A percentile compares a stretch with the other conserved stretches of the same genome.
These are phyloP conservation scores for Fraxinus sp. DNA, from an alignment of 305 asterid species.

Conservation along the genomic window DNA sequence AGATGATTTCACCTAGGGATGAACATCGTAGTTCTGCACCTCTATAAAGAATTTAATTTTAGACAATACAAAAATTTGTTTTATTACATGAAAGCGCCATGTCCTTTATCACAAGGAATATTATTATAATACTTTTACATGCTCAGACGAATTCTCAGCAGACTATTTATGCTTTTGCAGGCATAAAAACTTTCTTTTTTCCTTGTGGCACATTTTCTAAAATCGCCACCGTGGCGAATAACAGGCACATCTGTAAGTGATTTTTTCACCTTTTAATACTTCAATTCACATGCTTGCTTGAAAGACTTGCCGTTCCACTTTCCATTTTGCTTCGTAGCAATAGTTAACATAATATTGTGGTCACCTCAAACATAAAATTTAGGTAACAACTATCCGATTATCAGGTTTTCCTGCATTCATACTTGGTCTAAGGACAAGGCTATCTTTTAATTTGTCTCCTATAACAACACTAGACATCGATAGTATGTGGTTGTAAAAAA, in stretches of 20 bases:
- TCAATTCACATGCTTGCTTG: background rate
- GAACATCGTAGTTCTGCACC: background rate
- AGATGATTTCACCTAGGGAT: background rate
- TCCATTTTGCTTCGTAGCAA: conserved; percentile 3
- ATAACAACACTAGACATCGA: background rate
- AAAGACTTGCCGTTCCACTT: background rate
- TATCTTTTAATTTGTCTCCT: background rate
- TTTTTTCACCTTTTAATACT: conserved; percentile 11
- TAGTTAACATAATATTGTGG: background rate
- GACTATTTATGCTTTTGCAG: conserved; percentile 42
- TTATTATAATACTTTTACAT: background rate
- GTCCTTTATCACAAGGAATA: background rate
- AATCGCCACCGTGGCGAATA: conserved; percentile 62
- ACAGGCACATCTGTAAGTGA: conserved; percentile 72
- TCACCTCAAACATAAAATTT: background rate
- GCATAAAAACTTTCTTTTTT: conserved; percentile 62
- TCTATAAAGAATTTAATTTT: background rate
- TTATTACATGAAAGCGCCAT: background rate
- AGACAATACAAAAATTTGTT: background rate
- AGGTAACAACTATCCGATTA: background rate
- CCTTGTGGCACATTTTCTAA: conserved; percentile 83
- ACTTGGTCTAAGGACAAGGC: background rate
- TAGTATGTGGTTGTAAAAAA: background rate
- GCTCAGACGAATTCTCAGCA: conserved; percentile 11
- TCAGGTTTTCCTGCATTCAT: background rate